These are phyloP conservation scores for Entomortierella parvispora DNA, from an alignment of 192 early-diverging fungal species.

Conservation along the genomic window DNA sequence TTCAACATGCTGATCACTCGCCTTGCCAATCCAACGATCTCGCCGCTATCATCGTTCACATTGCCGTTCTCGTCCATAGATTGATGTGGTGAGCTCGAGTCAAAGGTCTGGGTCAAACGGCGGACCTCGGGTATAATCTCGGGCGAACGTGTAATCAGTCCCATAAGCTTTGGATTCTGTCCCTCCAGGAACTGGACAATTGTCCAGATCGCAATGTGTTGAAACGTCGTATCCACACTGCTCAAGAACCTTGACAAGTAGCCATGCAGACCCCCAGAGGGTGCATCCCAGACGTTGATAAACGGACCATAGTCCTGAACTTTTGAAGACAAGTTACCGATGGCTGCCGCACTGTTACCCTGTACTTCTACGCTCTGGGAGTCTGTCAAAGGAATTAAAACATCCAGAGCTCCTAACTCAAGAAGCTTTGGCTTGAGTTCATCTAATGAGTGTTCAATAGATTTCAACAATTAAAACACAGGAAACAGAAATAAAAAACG, in stretches of 20 bases:
- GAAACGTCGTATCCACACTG: constrained; percentile 73
- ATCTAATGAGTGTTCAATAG: constrained; percentile 43
- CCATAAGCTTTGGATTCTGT: constrained; percentile 23
- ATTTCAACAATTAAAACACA: background rate
- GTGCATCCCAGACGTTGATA: constrained; percentile 72
- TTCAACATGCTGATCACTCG: constrained; percentile 42
- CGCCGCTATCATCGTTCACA: constrained; percentile 32
- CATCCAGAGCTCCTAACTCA: constrained; percentile 67
- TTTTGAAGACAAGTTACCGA: constrained; percentile 76
- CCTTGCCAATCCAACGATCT: constrained; percentile 48
- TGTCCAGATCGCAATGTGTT: constrained; percentile 88
- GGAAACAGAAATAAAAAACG: background rate
- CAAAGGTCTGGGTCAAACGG: constrained; percentile 29
- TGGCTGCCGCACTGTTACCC: constrained; percentile 81
- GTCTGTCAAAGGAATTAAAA: constrained; percentile 74
- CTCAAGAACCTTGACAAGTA: constrained; percentile 76
- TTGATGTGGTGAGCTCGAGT: constrained; percentile 21
- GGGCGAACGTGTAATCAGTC: constrained; percentile 32
- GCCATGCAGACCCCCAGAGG: constrained; percentile 72
- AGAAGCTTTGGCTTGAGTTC: constrained; percentile 75
- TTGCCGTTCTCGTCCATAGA: constrained; percentile 21
- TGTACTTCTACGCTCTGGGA: constrained; percentile 73
- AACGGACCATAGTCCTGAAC: constrained; percentile 74
- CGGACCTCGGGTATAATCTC: constrained; percentile 50
- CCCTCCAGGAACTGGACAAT: constrained; percentile 83